Evolutionary conservation across 176 grass and related monocot species (phyloP).

Genomic region (Carex scoparia): DNA sequence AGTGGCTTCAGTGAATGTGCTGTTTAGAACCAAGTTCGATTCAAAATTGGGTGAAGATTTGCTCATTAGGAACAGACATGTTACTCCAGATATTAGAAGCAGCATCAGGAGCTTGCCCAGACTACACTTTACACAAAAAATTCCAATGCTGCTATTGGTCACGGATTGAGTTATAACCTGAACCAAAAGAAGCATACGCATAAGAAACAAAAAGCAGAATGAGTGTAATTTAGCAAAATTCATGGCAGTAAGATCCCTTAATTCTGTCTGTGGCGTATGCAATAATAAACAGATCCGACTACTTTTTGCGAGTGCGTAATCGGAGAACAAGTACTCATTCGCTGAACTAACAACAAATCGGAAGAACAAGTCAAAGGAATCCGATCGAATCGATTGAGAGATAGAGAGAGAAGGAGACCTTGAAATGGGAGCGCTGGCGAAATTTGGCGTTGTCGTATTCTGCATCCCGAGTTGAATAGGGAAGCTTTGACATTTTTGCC

Average conservation of each 20-base stretch:
- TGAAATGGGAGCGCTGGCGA: conserved; percentile 85
- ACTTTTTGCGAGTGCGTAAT: not conserved
- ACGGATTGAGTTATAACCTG: conserved; percentile 25
- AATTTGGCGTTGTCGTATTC: conserved; percentile 95
- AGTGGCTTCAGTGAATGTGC: conserved; percentile 22
- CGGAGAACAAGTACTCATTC: not conserved
- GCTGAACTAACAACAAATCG: not conserved
- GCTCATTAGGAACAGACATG: conserved; percentile 50
- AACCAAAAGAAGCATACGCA: not conserved
- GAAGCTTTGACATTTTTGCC: conserved; percentile 29
- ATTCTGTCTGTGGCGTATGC: not conserved
- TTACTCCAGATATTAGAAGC: conserved; percentile 58
- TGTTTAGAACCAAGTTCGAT: conserved; percentile 38
- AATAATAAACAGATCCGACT: not conserved
- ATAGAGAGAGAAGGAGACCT: conserved; percentile 21
- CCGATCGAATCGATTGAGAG: not conserved
- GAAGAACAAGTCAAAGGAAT: not conserved
- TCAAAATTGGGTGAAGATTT: conserved; percentile 42
- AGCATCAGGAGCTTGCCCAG: conserved; percentile 82
- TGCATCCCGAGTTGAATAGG: conserved; percentile 69
- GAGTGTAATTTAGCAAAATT: not conserved
- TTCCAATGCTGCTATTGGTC: conserved; percentile 26
- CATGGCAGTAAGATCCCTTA: not conserved
- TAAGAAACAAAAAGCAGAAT: not conserved
- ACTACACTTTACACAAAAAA: conserved; percentile 57